These are phyloP conservation scores for Mycena indigotica DNA, from an alignment of 768 basidiomycete species.

Conservation along the genomic window DNA sequence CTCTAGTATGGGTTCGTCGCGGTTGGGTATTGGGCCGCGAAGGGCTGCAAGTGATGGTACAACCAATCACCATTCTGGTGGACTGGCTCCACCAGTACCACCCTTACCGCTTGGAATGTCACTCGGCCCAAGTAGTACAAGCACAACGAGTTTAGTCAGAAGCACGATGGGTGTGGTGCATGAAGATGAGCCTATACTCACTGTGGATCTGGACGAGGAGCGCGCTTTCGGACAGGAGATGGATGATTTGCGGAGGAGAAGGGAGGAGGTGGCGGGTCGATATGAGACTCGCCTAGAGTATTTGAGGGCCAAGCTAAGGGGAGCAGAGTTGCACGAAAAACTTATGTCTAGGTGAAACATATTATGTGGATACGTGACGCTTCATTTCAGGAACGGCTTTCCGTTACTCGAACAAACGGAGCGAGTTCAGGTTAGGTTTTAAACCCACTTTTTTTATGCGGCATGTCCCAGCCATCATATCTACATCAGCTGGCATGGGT, in stretches of 20 bases:
- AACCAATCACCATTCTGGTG: neutral
- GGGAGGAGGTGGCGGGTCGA: slow-evolving; percentile 69
- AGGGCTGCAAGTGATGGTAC: slow-evolving; percentile 45
- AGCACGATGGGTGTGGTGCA: slow-evolving; percentile 55
- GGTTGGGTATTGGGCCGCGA: slow-evolving; percentile 18
- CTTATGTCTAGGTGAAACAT: slow-evolving; percentile 44
- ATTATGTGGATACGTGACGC: neutral
- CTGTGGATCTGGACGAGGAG: slow-evolving; percentile 34
- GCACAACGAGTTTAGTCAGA: slow-evolving; percentile 48
- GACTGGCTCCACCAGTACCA: slow-evolving; percentile 28
- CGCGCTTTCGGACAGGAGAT: slow-evolving; percentile 56
- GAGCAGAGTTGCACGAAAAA: slow-evolving; percentile 83
- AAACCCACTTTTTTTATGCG: no score
- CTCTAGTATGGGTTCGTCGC: slow-evolving; percentile 54
- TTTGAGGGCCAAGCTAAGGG: slow-evolving; percentile 78
- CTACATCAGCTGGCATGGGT: no score
- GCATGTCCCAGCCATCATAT: no score
- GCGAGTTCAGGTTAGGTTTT: no score
- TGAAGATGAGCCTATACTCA: slow-evolving; percentile 45
- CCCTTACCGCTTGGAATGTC: slow-evolving; percentile 22
- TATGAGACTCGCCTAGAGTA: slow-evolving; percentile 81
- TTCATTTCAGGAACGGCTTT: neutral
- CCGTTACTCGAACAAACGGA: no score
- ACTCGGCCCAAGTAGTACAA: slow-evolving; percentile 11
- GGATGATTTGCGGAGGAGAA: slow-evolving; percentile 66